A percentile compares a stretch with the other conserved stretches of the same genome.
These are phyloP conservation scores for Tillandsia leiboldiana DNA, from an alignment of 176 grass and related monocot species.

Conservation along the genomic window DNA sequence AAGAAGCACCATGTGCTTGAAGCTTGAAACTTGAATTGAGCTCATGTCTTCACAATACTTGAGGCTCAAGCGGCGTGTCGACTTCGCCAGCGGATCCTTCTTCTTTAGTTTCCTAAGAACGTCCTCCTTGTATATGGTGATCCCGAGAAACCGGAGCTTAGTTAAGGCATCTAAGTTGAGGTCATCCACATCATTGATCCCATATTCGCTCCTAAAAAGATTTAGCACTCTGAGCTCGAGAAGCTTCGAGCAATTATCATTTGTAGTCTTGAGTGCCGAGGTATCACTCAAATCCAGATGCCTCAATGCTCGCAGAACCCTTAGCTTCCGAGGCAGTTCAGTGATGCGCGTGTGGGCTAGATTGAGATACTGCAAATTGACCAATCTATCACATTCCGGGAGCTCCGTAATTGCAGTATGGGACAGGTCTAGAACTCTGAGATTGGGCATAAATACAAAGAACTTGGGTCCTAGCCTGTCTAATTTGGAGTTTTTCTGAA, in stretches of 20 bases:
- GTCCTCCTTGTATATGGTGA: conserved; percentile 56
- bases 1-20: conserved; percentile 51
- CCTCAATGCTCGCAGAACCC: conserved; percentile 46
- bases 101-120: conserved; percentile 55
- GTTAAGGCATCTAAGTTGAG: conserved; percentile 52
- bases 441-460: conserved; percentile 41
- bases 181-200: conserved; percentile 36
- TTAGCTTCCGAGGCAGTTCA: conserved; percentile 37
- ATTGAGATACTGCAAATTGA: conserved; percentile 43
- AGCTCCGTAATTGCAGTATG: conserved; percentile 46
- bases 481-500: conserved; percentile 65
- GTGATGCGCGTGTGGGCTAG: conserved; percentile 49
- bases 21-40: conserved; percentile 46
- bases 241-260: conserved; percentile 62
- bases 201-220: conserved; percentile 61
- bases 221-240: conserved; percentile 45
- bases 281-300: conserved; percentile 72
- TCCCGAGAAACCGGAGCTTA: conserved; percentile 37
- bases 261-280: conserved; percentile 37
- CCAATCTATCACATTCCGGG: conserved; percentile 38
- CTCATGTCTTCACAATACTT: conserved; percentile 50
- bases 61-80: conserved; percentile 44
- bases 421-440: conserved; percentile 80
- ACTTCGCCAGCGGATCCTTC: conserved; percentile 54
- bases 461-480: conserved; percentile 32